These are phyloP conservation scores for Cryptococcus sp. DNA, from an alignment of 1,284 basidiomycete genomes.

Conservation along the genomic window DNA sequence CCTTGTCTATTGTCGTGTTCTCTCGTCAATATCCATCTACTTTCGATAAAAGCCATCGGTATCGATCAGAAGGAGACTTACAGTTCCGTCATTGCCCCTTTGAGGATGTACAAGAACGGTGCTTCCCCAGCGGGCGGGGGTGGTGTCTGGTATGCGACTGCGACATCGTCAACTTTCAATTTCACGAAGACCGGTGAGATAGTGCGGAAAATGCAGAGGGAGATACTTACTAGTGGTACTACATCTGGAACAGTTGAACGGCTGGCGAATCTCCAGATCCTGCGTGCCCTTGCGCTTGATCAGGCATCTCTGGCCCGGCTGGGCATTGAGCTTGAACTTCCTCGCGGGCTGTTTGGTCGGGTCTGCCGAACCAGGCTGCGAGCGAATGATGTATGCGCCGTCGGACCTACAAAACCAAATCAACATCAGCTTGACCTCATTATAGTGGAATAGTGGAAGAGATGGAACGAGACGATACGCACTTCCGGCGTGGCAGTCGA, in stretches of 20 bases:
- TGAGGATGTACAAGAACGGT: slow-evolving; percentile 50
- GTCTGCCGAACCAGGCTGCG: slow-evolving; percentile 26
- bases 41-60: neutral
- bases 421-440: neutral
- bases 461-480: slow-evolving; percentile 26
- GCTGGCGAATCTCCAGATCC: slow-evolving; percentile 45
- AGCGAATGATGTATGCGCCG: slow-evolving; percentile 48
- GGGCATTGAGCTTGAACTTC: slow-evolving; percentile 54
- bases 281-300: slow-evolving; percentile 35
- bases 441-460: too few relatives aligned
- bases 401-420: slow-evolving; percentile 35
- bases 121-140: slow-evolving; percentile 45
- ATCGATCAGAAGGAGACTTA: slow-evolving; percentile 21
- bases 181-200: too few relatives aligned
- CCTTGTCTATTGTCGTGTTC: slow-evolving; percentile 39
- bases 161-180: neutral
- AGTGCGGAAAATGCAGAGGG: too few relatives aligned
- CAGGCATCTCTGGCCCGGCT: slow-evolving; percentile 42
- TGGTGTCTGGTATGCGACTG: slow-evolving; percentile 51
- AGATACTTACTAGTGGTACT: slow-evolving; percentile 42
- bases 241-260: slow-evolving; percentile 49
- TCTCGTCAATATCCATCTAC: neutral
- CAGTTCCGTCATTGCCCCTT: slow-evolving; percentile 52
- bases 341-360: slow-evolving; percentile 33
- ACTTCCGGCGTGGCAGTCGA: slow-evolving; percentile 46